Evolutionary conservation across 331 rosid species (phyloP), one percentile per base, ranked within the genome.

Genomic region (Ulmus americana): DNA sequence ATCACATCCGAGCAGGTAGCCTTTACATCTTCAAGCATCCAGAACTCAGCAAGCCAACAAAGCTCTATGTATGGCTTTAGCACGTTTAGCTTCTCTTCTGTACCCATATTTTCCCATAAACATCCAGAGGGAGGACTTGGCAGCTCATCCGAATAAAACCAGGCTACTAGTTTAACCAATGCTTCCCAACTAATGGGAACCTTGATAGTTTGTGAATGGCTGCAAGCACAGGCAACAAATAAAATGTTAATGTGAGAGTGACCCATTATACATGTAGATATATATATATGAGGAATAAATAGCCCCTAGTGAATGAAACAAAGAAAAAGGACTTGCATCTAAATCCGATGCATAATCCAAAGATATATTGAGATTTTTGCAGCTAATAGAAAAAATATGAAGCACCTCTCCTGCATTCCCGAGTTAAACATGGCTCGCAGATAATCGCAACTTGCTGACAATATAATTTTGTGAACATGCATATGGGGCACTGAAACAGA

Each of bases 341-440:
- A 40, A 40, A 6, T 39, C 40, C 8, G 3, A n/a, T 57, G 16
- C 20, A 5, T 1, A 57, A 12, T 13, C 7, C n/a, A 4, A 5
- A 10, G 45, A 20, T 10, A 5, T 39, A 14, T 59, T 39, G 12
- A 12, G 2, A 42, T 22, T 39, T 59, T 41, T 10, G 9, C 0
- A 59, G 20, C 10, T 13, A 39, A 3, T 44, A 11, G n/a, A 12
- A 45, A 12, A 70, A 59, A 18, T 5, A 40, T 46, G 58, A 56
- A 50, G 43, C 43, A 80, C 97, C 97, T 92, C 70, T 92, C 97
- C 80, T 68, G 83, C 96, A 92, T 92, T 77, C 96, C 94, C 55
- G 96, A 88, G 55, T 77, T 72, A 58, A 86, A 83, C 75, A 92
- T 81, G 75, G 84, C 96, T 59, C 60, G 82, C 62, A 92, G 77